Conservation (phyloP, 2,329 filamentous ascomycete species). For the Aureobasidium musti region DNA sequence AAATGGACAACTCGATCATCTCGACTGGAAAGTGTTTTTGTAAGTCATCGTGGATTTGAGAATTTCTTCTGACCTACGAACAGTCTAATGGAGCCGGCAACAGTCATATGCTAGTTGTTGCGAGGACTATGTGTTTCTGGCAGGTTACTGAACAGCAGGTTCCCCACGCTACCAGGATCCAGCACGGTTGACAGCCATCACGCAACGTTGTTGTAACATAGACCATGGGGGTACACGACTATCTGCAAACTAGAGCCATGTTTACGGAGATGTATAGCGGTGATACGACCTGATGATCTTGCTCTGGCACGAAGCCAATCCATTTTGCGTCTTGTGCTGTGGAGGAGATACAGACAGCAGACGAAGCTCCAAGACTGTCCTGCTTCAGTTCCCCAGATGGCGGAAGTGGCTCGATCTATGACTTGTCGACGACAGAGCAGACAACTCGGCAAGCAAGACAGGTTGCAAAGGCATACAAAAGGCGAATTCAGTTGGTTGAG, state of each 20-base stretch:
- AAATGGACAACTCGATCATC: background rate
- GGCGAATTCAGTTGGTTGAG: background rate
- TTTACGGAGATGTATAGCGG: too few species aligned
- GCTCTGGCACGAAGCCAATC: background rate
- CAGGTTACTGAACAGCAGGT: too few species aligned
- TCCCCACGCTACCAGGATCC: too few species aligned
- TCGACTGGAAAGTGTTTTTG: too few species aligned
- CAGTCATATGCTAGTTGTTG: too few species aligned
- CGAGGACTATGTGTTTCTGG: too few species aligned
- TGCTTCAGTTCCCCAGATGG: background rate
- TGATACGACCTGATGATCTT: too few species aligned
- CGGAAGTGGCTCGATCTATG: background rate
- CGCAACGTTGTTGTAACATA: too few species aligned
- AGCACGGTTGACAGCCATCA: too few species aligned
- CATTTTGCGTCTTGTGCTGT: background rate
- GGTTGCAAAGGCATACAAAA: background rate
- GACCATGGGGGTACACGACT: too few species aligned
- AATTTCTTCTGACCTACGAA: background rate
- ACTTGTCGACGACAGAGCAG: background rate
- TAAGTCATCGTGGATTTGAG: background rate
- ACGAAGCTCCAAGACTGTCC: background rate
- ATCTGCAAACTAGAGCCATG: too few species aligned
- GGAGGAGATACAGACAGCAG: background rate
- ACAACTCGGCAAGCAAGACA: background rate
- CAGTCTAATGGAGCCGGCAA: background rate